These are phyloP conservation scores for Pezizomycotina sp. DNA, from an alignment of 2,329 filamentous ascomycete genomes.

Conservation along the genomic window DNA sequence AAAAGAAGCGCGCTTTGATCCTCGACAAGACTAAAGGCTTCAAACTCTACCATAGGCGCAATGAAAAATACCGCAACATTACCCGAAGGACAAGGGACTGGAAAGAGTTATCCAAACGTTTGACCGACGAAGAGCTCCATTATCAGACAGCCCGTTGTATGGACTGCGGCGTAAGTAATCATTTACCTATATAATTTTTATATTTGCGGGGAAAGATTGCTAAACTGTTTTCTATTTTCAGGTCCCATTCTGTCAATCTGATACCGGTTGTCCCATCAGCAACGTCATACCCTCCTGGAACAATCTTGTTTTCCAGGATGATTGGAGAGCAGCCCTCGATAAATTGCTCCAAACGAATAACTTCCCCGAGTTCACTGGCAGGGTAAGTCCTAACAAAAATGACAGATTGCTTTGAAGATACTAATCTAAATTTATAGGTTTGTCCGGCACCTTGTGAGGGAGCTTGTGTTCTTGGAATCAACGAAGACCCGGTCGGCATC, in stretches of 20 bases:
- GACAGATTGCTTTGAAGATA: too few species aligned
- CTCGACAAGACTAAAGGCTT: constrained; percentile 97
- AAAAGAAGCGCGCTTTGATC: constrained; percentile 80
- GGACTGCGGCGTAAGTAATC: constrained; percentile 98
- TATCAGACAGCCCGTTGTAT: constrained; percentile 94
- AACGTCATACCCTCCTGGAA: constrained; percentile 72
- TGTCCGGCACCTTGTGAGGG: constrained; percentile 94
- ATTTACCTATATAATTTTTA: too few species aligned
- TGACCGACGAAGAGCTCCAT: constrained; percentile 89
- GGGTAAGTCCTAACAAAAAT: too few species aligned
- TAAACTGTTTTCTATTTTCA: too few species aligned
- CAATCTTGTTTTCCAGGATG: constrained; percentile 37
- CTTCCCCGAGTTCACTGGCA: constrained; percentile 94
- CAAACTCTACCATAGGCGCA: constrained; percentile 88
- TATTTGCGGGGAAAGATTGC: too few species aligned
- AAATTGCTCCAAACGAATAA: constrained; percentile 92
- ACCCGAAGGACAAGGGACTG: constrained; percentile 80
- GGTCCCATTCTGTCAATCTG: constrained; percentile 95
- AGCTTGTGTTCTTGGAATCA: constrained; percentile 89
- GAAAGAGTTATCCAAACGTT: constrained; percentile 72
- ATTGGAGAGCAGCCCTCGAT: constrained; percentile 86
- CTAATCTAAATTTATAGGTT: too few species aligned
- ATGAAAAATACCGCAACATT: constrained; percentile 79
- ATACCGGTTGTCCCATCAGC: constrained; percentile 85
- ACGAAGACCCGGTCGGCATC: constrained; percentile 91